Evolutionary conservation across 1,139 yeast species (phyloP).

Genomic region (Diutina scorzettiae): DNA sequence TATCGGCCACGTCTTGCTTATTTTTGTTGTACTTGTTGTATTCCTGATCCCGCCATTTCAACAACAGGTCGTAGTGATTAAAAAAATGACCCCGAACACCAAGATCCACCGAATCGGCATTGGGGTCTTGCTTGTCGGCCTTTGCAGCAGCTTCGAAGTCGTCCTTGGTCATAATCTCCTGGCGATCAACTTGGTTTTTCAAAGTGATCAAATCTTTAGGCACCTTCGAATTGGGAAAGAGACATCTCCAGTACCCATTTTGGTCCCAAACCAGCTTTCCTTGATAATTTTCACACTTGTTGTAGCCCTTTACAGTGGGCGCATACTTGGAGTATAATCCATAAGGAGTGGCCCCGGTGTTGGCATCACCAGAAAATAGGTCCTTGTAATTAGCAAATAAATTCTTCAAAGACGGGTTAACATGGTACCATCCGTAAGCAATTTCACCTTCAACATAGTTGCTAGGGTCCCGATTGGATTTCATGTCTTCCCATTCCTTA

Average conservation of each 20-base stretch:
- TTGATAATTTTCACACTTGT: slow-evolving; percentile 45
- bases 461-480: neutral
- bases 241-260: slow-evolving; percentile 77
- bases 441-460: neutral
- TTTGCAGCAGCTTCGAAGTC: slow-evolving; percentile 21
- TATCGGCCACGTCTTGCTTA: neutral
- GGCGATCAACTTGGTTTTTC: slow-evolving; percentile 12
- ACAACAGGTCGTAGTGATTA: slow-evolving; percentile 47
- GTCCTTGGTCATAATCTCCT: slow-evolving; percentile 39
- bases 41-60: slow-evolving; percentile 47
- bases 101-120: slow-evolving; percentile 21
- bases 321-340: slow-evolving; percentile 47
- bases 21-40: neutral
- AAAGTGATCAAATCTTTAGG: slow-evolving; percentile 20
- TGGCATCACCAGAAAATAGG: neutral
- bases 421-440: neutral
- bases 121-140: slow-evolving; percentile 8
- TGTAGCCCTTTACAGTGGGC: slow-evolving; percentile 51
- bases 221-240: slow-evolving; percentile 52
- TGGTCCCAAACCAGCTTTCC: slow-evolving; percentile 76
- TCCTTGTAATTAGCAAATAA: neutral
- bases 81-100: slow-evolving; percentile 35
- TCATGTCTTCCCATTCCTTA: neutral
- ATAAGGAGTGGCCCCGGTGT: slow-evolving; percentile 18
- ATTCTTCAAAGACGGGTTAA: neutral